Evolutionary conservation across 306 rosid species (phyloP), one percentile per base, ranked within the genome.

Genomic region (Lathyrus aphaca): DNA sequence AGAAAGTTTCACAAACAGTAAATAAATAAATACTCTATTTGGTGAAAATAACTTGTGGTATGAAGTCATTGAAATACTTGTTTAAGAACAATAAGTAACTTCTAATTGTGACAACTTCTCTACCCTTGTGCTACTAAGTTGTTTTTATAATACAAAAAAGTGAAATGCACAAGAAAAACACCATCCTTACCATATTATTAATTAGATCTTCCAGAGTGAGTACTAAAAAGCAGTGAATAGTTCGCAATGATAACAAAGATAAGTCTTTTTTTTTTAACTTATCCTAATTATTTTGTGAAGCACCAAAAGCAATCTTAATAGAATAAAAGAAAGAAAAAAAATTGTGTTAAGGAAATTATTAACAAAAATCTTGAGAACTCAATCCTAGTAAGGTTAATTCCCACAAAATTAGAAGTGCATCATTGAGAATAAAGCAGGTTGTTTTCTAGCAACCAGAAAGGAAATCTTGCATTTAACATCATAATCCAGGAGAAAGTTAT

Each of bases 381-480:
- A 3, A 45, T 30, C 39, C 32, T 35, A 2, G 56, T 17, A 6
- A 44, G 30, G 48, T 50, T 30, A 49, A 25, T 68, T 64, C 44
- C 16, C 62, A 19, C 12, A 17, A 42, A 19, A 71, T 21, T 8
- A 66, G 29, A 48, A 74, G 16, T 42, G 44, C 61, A 14, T 14
- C 55, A 66, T 21, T 9, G 13, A 58, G 58, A 53, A 40, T 32
- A 66, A 44, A 60, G 32, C 13, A 38, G 46, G 30, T 10, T 29
- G 75, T 67, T 61, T 37, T 35, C 43, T 30, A 27, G 43, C 35
- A 32, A 73, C 16, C 42, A 54, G 45, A 67, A 32, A 51, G 55
- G 57, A 55, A 3, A 40, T 23, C 38, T 59, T 48, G 30, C 29
- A 49, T 46, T 56, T 18, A 49, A 21, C 76, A 14, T 46, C 73